Conservation (phyloP, 169 alveolate genomes). For the Cryptosporidium meleagridis region DNA sequence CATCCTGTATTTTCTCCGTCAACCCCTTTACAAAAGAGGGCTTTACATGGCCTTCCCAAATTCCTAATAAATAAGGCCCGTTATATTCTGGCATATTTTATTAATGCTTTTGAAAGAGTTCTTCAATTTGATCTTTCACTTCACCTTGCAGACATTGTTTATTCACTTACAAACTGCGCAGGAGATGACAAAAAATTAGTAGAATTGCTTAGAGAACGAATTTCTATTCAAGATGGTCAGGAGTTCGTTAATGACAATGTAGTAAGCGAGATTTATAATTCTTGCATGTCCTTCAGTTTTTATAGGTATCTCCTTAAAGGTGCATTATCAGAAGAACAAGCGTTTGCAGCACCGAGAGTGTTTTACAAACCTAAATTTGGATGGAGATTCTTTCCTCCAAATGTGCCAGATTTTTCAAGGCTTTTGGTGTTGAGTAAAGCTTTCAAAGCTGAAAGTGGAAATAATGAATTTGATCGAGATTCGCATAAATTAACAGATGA, state of each 20-base stretch:
- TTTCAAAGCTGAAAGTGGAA: conserved; percentile 7
- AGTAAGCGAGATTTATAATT: conserved; percentile 30
- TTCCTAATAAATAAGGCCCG: conserved; percentile 54
- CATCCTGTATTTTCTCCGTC: conserved; percentile 45
- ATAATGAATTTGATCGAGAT: not conserved
- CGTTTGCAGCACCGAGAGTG: conserved; percentile 73
- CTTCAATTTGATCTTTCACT: conserved; percentile 33
- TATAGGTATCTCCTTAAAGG: conserved; percentile 34
- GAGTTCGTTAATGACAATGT: conserved; percentile 7
- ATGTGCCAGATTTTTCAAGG: conserved; percentile 57
- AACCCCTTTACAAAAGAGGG: conserved; percentile 20
- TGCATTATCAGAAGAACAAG: conserved; percentile 71
- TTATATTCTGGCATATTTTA: conserved; percentile 50
- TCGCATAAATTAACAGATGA: not conserved
- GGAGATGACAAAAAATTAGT: conserved; percentile 46
- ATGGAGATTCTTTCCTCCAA: conserved; percentile 60
- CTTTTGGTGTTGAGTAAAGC: conserved; percentile 39
- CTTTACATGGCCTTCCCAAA: conserved; percentile 49
- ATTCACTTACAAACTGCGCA: conserved; percentile 9
- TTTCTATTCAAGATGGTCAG: conserved; percentile 9
- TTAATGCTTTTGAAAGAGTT: conserved; percentile 30
- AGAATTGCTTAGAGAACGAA: conserved; percentile 3
- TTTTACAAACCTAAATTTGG: conserved; percentile 61
- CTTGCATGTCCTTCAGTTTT: conserved; percentile 58
- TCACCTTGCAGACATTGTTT: conserved; percentile 39